Evolutionary conservation across 2,329 filamentous ascomycete genomes (phyloP).

Genomic region (Trichoderma koningii): DNA sequence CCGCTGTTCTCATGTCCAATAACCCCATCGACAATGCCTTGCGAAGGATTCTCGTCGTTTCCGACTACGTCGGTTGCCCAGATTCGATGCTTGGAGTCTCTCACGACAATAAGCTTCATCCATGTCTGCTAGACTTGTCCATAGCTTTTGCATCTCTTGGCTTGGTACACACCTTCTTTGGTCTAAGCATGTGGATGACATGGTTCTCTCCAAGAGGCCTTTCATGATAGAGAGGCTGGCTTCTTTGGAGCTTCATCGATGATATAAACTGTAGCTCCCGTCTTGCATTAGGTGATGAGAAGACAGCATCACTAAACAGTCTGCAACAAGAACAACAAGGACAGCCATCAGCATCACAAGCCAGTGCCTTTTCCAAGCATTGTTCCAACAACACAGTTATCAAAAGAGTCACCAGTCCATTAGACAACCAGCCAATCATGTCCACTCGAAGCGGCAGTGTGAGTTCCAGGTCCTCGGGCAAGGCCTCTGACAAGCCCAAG

Average conservation of each 20-base stretch:
- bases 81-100: background rate
- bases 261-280: constrained; percentile 18
- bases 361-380: background rate
- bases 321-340: background rate
- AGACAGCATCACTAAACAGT: background rate
- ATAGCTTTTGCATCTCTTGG: background rate
- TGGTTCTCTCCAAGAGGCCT: background rate
- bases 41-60: constrained; percentile 15
- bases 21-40: constrained; percentile 15
- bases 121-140: constrained; percentile 18
- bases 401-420: background rate
- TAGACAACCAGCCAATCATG: constrained; percentile 7
- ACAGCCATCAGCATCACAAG: background rate
- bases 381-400: background rate
- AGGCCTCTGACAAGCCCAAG: background rate
- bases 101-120: constrained; percentile 24
- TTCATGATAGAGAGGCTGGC: background rate
- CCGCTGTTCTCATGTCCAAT: background rate
- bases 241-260: background rate
- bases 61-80: background rate
- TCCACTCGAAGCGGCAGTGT: constrained; percentile 22
- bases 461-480: constrained; percentile 19
- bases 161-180: background rate
- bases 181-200: constrained; percentile 3
- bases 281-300: background rate